Base-by-base conservation (phyloP, 2,329 filamentous ascomycete genomes). In the Fusarium tricinctum region DNA sequence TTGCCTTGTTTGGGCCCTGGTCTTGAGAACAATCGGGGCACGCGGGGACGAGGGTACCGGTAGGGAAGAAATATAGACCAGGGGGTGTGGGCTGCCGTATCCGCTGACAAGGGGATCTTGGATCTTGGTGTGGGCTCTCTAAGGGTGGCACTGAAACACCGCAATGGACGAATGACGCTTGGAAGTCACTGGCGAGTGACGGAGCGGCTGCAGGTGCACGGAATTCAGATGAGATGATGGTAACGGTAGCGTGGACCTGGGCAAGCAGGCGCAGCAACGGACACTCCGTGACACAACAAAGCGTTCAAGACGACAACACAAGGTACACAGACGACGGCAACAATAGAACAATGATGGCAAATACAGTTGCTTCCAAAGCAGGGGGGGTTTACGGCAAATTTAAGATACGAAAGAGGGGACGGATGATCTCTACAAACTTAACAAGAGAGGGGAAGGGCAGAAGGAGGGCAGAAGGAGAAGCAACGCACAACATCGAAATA, bases 41-140 rank as follows among this genome's bases (percentile, higher is more conserved):
- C 70, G 72, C 72, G 72, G 72, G 72, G 73, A 75, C 75, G 69
- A 77, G 72, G 74, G 75, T 72, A 73, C 68, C 73, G 75, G 73
- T 73, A 76, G 69, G 74, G 73, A 73, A 75, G 73, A 75, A 72
- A 71, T 75, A 70, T 75, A 63, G 69, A 71, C 73, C 61, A 72
- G 73, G 74, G 73, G 70, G 73, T 70, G 75, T 70, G 71, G 60
- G 71, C 62, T 73, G 53, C 72, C 59, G 73, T 73, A 74, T 74
- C 69, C 71, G 69, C 73, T 51, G 60, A 73, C 72, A 73, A 74
- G 73, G 72, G 69, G 73, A 75, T 75, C 72, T 75, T 69, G 73
- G 71, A 75, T 73, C 72, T 74, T 57, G 71, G 63, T 66, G 63
- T 71, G 62, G 72, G 58, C 63, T 59, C 70, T 65, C 58, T 70